phyloP scores from a whole-genome alignment of 805 yeast species.

The Maudiozyma turicensis region DNA sequence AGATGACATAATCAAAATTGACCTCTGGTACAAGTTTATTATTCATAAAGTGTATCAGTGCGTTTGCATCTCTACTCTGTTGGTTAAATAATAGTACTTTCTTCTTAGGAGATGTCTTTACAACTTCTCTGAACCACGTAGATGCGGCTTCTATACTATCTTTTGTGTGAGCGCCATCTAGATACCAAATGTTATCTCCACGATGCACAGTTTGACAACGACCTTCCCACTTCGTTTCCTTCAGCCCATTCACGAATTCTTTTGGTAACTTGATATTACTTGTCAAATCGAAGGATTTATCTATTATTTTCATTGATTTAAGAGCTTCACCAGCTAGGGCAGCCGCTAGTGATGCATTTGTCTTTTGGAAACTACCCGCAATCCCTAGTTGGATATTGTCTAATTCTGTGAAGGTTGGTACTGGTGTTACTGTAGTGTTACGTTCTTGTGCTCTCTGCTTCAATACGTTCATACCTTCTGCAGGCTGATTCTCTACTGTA shows the following conservation, averaged over 20 bases:
- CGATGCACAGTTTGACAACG: constrained; percentile 67
- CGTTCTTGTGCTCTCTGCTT: constrained; percentile 61
- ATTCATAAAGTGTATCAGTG: constrained; percentile 47
- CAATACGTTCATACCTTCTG: constrained; percentile 46
- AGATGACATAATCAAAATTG: constrained; percentile 65
- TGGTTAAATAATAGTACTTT: constrained; percentile 77
- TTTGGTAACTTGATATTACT: constrained; percentile 33
- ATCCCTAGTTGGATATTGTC: constrained; percentile 48
- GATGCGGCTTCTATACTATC: constrained; percentile 83
- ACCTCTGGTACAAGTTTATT: constrained; percentile 33
- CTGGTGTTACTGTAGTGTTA: constrained; percentile 40
- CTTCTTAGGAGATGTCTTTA: constrained; percentile 11
- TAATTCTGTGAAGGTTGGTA: constrained; percentile 35
- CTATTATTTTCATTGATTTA: constrained; percentile 35
- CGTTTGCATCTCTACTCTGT: constrained; percentile 79
- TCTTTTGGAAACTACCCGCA: constrained; percentile 73
- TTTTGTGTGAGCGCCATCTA: constrained; percentile 94
- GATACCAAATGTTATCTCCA: constrained; percentile 53
- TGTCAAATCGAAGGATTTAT: constrained; percentile 13
- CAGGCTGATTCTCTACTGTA: constrained; percentile 50
- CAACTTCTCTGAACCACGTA: constrained; percentile 52
- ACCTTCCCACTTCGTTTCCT: constrained; percentile 82
- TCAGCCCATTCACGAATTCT: constrained; percentile 49
- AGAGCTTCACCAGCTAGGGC: constrained; percentile 58
- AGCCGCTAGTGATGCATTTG: constrained; percentile 83